Evolutionary conservation across 805 yeast species (phyloP).

Genomic region (Wickerhamiella allomyrinae): DNA sequence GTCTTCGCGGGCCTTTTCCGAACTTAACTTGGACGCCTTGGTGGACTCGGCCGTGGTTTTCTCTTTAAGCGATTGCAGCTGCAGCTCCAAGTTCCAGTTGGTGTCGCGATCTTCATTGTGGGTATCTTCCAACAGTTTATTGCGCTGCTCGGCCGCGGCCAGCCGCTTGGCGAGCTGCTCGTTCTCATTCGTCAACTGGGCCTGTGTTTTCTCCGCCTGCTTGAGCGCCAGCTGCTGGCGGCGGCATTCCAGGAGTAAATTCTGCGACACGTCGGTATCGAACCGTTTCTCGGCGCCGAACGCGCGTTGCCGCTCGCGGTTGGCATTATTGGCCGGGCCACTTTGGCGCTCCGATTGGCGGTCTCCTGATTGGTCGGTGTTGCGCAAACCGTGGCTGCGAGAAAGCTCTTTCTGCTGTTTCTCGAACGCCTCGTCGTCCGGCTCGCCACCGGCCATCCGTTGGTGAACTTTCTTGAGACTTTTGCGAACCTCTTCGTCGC

Average conservation of each 20-base stretch:
- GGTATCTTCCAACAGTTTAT: constrained; percentile 6
- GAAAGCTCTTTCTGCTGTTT: neutral
- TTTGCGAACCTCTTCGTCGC: neutral
- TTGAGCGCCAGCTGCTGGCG: constrained; percentile 17
- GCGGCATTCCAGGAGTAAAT: constrained; percentile 24
- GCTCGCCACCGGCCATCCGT: neutral
- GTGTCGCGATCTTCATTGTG: constrained; percentile 18
- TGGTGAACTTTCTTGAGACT: neutral
- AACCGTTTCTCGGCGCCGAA: constrained; percentile 11
- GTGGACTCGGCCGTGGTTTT: constrained; percentile 10
- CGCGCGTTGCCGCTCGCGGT: neutral
- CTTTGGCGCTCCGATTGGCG: too few species aligned
- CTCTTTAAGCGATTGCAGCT: constrained; percentile 15
- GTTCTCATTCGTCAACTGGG: neutral
- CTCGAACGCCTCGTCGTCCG: neutral
- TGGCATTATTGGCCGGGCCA: neutral
- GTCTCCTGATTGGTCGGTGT: too few species aligned
- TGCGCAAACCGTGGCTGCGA: too few species aligned
- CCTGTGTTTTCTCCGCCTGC: constrained; percentile 11
- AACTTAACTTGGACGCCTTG: constrained; percentile 16
- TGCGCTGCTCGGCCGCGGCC: constrained; percentile 12
- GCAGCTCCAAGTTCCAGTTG: constrained; percentile 26
- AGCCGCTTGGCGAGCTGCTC: constrained; percentile 11
- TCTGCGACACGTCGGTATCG: constrained; percentile 23
- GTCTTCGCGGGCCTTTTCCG: constrained; percentile 18